Conservation (phyloP, 2,329 filamentous ascomycete species). For the Plenodomus tracheiphilus region DNA sequence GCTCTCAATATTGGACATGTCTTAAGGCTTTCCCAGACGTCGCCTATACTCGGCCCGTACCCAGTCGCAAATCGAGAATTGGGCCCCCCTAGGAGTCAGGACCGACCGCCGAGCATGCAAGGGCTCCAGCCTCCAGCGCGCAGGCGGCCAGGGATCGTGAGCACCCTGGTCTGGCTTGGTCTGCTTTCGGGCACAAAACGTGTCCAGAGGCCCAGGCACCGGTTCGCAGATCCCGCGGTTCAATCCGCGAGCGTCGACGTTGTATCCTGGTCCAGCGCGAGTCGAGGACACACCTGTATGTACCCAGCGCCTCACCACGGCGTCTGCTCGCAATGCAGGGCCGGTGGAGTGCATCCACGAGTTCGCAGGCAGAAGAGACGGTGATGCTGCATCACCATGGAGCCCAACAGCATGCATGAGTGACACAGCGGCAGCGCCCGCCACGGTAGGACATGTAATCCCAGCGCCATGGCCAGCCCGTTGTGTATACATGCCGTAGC, state of each 20-base stretch:
- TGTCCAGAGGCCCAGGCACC: constrained; percentile 39
- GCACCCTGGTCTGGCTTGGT: constrained; percentile 28
- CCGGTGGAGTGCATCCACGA: constrained; percentile 1
- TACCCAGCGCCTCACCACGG: not conserved
- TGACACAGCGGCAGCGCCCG: constrained; percentile 25
- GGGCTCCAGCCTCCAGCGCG: constrained; percentile 16
- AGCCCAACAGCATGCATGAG: constrained; percentile 6
- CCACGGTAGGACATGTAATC: constrained; percentile 15
- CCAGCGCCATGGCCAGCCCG: constrained; percentile 25
- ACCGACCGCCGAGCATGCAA: constrained; percentile 22
- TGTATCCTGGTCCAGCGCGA: constrained; percentile 8
- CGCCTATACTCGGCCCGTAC: constrained; percentile 31
- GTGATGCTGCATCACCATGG: constrained; percentile 5
- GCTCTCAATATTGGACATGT: constrained; percentile 7
- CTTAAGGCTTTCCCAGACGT: not conserved
- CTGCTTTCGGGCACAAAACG: constrained; percentile 42
- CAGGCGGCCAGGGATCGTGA: constrained; percentile 14
- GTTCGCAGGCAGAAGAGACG: constrained; percentile 6
- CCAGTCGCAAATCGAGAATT: constrained; percentile 43
- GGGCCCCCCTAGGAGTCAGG: constrained; percentile 20
- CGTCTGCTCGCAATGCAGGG: constrained; percentile 10
- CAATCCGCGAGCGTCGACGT: constrained; percentile 21
- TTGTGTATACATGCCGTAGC: constrained; percentile 21
- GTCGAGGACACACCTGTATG: constrained; percentile 4
- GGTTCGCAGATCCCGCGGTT: constrained; percentile 46